Evolutionary conservation across 164 flowering plant genomes (phyloP), one percentile per base, ranked within the genome.

Genomic region (Paratinospora sagittata): DNA sequence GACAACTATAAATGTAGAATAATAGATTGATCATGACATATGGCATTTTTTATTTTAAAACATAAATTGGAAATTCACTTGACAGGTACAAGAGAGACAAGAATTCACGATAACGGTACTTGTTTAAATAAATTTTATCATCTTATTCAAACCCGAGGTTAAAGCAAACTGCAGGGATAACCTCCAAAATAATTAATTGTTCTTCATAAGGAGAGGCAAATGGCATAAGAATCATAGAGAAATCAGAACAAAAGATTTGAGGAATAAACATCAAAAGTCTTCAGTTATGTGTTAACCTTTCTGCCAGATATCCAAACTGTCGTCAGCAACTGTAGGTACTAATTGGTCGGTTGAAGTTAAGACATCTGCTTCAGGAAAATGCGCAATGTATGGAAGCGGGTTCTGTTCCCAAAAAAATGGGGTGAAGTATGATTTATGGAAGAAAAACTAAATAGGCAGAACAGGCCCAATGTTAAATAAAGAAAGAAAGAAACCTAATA

Each of bases 281-380:
- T 23, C 58, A 55, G 37, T 27, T 27, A 61, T 57, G 70, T 75
- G 36, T 74, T 84, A 78, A 95, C 97, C 97, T 84, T 85, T 72
- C 74, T 81, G 85, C 97, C 97, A 92, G 63, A 77, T 72, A 65
- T 89, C 99, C 91, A 95, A 82, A 14, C 89, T 82, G 78, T 95
- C 99, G 84, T 92, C 99, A 57, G 81, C 82, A 69, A 95, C 98
- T 67, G 99, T 95, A 49, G 98, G 97, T 63, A 86, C 76, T 71
- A 92, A 89, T 83, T 91, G 96, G 84, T 95, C 99, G 72, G 86
- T 91, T 70, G 99, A 95, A 65, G 99, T 92, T 76, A 92, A 82
- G 67, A 95, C 81, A 81, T 95, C 99, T 66, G 99, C 99, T 73
- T 73, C 91, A 63, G 97, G 97, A 80, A 84, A 92, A 68, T 89